A percentile compares a stretch with the other conserved stretches of the same genome.
phyloP scores from a whole-genome alignment of 176 grass and related monocot genomes.

The Zizania latifolia region DNA sequence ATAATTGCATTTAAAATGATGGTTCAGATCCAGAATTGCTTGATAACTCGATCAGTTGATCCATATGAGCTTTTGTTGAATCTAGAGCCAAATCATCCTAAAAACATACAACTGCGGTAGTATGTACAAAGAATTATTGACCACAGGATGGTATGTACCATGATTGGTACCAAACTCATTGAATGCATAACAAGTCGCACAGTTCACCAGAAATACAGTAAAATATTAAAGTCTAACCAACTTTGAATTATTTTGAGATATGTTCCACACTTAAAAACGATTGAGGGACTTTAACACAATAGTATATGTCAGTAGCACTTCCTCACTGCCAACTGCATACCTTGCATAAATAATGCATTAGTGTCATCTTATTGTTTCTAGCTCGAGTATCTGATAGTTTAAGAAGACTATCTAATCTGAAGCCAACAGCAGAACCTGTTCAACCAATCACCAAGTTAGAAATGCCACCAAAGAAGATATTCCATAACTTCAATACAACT shows the following conservation, averaged over 20 bases:
- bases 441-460: slow-evolving; percentile 21
- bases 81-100: too few relatives aligned
- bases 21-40: slow-evolving; percentile 3
- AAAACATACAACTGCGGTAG: too few relatives aligned
- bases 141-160: neutral
- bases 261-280: neutral
- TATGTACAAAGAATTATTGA: neutral
- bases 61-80: too few relatives aligned
- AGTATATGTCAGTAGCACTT: slow-evolving; percentile 6
- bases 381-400: slow-evolving; percentile 92
- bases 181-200: neutral
- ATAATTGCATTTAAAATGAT: neutral
- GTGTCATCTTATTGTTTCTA: slow-evolving; percentile 95
- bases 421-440: slow-evolving; percentile 91
- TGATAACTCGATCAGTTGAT: too few relatives aligned
- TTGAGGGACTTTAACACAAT: neutral
- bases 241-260: neutral
- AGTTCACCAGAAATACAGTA: neutral
- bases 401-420: slow-evolving; percentile 96
- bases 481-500: slow-evolving; percentile 9
- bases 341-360: slow-evolving; percentile 99
- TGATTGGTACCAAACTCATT: neutral
- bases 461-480: slow-evolving; percentile 12
- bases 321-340: slow-evolving; percentile 33
- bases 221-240: neutral